Conservation (phyloP, 441 rosid genomes). For the Isatis lusitanica region DNA sequence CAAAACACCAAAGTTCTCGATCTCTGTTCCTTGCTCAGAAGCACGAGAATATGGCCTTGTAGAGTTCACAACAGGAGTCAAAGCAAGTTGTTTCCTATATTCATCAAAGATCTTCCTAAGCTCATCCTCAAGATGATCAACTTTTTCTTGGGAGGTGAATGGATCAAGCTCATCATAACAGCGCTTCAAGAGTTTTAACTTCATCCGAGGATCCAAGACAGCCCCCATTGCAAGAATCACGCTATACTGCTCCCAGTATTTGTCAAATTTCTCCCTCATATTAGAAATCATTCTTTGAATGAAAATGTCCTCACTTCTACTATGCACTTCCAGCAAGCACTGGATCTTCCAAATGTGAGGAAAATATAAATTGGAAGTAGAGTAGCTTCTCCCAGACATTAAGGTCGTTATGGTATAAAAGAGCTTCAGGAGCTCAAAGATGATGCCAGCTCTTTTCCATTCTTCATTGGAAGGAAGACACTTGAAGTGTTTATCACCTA, state of each 20-base stretch:
- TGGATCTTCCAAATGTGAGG: neutral
- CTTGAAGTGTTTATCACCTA: neutral
- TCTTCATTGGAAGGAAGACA: no score
- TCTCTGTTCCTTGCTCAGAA: neutral
- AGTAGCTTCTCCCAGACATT: neutral
- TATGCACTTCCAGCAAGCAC: constrained; percentile 13
- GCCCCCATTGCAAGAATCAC: neutral
- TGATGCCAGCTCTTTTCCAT: neutral
- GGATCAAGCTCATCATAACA: neutral
- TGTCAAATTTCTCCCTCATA: neutral
- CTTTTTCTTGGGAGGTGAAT: neutral
- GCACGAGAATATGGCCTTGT: neutral
- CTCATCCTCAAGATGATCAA: neutral
- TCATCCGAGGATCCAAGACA: neutral
- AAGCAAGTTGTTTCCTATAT: neutral
- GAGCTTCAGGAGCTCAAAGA: neutral
- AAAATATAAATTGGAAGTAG: neutral
- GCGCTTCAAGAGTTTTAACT: neutral
- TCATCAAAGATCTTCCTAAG: neutral
- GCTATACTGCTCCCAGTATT: neutral
- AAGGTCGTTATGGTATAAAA: neutral
- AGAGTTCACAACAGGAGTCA: neutral
- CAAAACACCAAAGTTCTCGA: no score
- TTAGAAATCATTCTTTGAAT: neutral
- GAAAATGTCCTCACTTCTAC: neutral